Percentiles rank a stretch among this genome's conserved stretches.
phyloP scores from a whole-genome alignment of 495 filamentous ascomycete genomes.

The Glarea lozoyensis region DNA sequence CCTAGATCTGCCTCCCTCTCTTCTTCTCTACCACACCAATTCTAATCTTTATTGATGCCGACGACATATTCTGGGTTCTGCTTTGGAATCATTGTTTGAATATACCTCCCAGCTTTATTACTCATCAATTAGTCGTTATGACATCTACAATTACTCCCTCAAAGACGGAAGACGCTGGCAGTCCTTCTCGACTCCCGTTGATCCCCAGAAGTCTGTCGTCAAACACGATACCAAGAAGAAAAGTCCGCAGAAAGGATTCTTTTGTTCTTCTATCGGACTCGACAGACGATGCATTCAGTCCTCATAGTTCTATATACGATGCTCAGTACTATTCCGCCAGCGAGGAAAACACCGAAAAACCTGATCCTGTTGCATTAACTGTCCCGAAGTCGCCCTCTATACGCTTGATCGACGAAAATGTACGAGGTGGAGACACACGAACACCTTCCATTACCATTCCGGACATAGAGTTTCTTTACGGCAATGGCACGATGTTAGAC shows the following conservation, averaged over 20 bases:
- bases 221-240: constrained; percentile 16
- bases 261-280: constrained; percentile 22
- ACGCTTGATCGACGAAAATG: constrained; percentile 3
- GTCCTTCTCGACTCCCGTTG: constrained; percentile 4
- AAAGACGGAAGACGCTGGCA: neutral
- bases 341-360: constrained; percentile 11
- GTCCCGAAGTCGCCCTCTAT: constrained; percentile 1
- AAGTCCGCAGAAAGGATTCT: constrained; percentile 18
- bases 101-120: too few species aligned
- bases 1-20: neutral
- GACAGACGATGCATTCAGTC: constrained; percentile 27
- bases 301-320: constrained; percentile 29
- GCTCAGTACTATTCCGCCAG: constrained; percentile 25
- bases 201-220: constrained; percentile 18
- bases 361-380: constrained; percentile 18
- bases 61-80: neutral
- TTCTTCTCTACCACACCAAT: constrained; percentile 7
- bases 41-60: neutral
- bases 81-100: neutral
- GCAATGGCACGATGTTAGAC: constrained; percentile 29
- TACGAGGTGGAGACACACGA: neutral
- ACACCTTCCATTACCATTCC: constrained; percentile 10
- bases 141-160: neutral
- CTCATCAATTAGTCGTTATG: constrained; percentile 5
- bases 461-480: constrained; percentile 28